phyloP scores from a whole-genome alignment of 352 stramenopile species.

The Phytophthora megakarya region DNA sequence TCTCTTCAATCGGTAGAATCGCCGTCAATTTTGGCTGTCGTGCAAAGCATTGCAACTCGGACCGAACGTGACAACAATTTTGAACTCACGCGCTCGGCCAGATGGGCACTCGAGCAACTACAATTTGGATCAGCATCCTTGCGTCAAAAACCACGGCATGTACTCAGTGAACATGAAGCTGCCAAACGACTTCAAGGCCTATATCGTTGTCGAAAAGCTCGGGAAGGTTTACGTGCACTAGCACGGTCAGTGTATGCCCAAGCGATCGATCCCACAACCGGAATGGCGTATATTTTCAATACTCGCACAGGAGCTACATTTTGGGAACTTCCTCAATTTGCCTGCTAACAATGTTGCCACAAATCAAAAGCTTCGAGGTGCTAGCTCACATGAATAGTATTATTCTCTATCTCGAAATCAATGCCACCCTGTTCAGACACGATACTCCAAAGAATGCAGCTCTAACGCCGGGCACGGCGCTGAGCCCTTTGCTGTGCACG shows the following conservation, averaged over 20 bases:
- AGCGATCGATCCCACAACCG: slow-evolving; percentile 50
- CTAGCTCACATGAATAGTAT: slow-evolving; percentile 32
- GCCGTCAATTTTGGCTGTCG: slow-evolving; percentile 29
- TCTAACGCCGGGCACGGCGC: slow-evolving; percentile 37
- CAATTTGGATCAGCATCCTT: slow-evolving; percentile 20
- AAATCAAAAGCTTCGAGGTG: neutral
- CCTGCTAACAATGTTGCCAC: slow-evolving; percentile 17
- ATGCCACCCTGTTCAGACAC: neutral
- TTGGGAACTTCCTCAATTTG: slow-evolving; percentile 59
- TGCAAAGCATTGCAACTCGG: slow-evolving; percentile 21
- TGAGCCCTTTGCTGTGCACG: slow-evolving; percentile 63
- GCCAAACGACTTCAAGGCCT: slow-evolving; percentile 57
- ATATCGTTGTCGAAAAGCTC: slow-evolving; percentile 62
- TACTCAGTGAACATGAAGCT: slow-evolving; percentile 36
- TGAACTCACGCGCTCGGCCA: slow-evolving; percentile 30
- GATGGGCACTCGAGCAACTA: slow-evolving; percentile 43
- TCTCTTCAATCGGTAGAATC: slow-evolving; percentile 26
- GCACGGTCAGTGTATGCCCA: slow-evolving; percentile 47
- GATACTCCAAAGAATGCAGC: slow-evolving; percentile 8
- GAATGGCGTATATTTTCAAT: slow-evolving; percentile 62
- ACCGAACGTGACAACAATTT: slow-evolving; percentile 22
- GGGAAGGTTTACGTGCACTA: slow-evolving; percentile 38
- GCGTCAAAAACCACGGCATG: slow-evolving; percentile 8
- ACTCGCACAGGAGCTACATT: slow-evolving; percentile 53
- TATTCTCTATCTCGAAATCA: slow-evolving; percentile 34